A percentile compares a stretch with the other conserved stretches of the same genome.
Conservation (phyloP, 1,284 basidiomycete genomes). For the Amanita bisporigera region DNA sequence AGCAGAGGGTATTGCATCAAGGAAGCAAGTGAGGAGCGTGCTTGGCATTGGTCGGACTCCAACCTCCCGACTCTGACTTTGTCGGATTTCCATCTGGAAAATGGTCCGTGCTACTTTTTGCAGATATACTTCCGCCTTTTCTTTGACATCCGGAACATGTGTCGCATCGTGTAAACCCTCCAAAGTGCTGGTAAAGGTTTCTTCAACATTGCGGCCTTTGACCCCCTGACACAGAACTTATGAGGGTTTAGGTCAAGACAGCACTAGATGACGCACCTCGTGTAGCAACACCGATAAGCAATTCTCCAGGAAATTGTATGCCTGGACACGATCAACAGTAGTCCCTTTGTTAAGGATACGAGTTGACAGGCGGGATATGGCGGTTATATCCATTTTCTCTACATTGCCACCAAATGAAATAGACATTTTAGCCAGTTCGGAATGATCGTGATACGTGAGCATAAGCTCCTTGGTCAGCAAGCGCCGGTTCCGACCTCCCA, state of each 20-base stretch:
- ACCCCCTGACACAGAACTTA: conserved; percentile 58
- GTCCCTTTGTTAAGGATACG: conserved; percentile 68
- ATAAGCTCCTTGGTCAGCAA: conserved; percentile 84
- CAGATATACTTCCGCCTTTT: conserved; percentile 72
- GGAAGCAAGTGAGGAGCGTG: conserved; percentile 69
- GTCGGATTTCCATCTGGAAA: conserved; percentile 69
- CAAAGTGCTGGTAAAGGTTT: conserved; percentile 72
- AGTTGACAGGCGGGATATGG: conserved; percentile 76
- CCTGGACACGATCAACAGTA: conserved; percentile 70
- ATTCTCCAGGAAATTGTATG: conserved; percentile 81
- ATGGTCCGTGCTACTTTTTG: conserved; percentile 71
- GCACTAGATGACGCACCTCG: conserved; percentile 56
- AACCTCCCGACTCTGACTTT: conserved; percentile 58
- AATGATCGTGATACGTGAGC: conserved; percentile 73
- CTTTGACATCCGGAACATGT: conserved; percentile 71
- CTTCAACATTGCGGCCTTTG: conserved; percentile 75
- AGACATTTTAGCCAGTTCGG: conserved; percentile 70
- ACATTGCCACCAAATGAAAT: conserved; percentile 77
- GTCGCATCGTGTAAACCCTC: conserved; percentile 85
- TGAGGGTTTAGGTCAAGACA: background rate
- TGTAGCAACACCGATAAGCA: conserved; percentile 76
- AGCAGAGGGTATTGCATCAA: conserved; percentile 77
- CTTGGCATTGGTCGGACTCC: conserved; percentile 63
- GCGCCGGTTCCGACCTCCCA: conserved; percentile 94
- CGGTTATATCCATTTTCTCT: conserved; percentile 75